Conservation (phyloP, 345 rosid genomes). For the Lepidium aucheri region DNA sequence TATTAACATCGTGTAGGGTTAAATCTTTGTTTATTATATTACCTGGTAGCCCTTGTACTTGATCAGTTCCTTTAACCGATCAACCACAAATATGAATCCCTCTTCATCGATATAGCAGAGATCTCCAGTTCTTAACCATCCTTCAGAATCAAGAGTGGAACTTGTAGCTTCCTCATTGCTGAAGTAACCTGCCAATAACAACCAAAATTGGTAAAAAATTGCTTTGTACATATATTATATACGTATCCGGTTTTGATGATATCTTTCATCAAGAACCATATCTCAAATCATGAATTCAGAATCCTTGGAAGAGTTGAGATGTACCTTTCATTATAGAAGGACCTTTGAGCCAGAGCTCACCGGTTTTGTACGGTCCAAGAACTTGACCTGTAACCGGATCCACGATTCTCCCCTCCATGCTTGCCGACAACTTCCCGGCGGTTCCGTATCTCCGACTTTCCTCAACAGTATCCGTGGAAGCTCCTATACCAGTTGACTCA, state of each 20-base stretch:
- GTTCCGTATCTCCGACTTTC: slow-evolving; percentile 70
- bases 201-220: not conserved
- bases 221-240: no score
- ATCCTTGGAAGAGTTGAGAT: not conserved
- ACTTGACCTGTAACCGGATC: slow-evolving; percentile 47
- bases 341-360: slow-evolving; percentile 76
- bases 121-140: slow-evolving; percentile 98
- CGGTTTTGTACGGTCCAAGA: slow-evolving; percentile 48
- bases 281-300: not conserved
- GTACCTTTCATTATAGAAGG: slow-evolving; percentile 35
- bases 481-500: slow-evolving; percentile 63
- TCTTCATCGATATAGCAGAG: slow-evolving; percentile 78
- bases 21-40: not conserved
- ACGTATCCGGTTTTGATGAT: not conserved
- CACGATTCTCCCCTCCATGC: slow-evolving; percentile 68
- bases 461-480: slow-evolving; percentile 58
- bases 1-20: not conserved
- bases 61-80: slow-evolving; percentile 85
- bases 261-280: not conserved
- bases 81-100: slow-evolving; percentile 79
- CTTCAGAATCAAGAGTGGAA: slow-evolving; percentile 65
- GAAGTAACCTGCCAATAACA: slow-evolving; percentile 89
- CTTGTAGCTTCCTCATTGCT: slow-evolving; percentile 69
- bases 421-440: slow-evolving; percentile 59
- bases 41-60: slow-evolving; percentile 97